phyloP scores from a whole-genome alignment of 1,284 basidiomycete genomes.

The Cerrena zonata region DNA sequence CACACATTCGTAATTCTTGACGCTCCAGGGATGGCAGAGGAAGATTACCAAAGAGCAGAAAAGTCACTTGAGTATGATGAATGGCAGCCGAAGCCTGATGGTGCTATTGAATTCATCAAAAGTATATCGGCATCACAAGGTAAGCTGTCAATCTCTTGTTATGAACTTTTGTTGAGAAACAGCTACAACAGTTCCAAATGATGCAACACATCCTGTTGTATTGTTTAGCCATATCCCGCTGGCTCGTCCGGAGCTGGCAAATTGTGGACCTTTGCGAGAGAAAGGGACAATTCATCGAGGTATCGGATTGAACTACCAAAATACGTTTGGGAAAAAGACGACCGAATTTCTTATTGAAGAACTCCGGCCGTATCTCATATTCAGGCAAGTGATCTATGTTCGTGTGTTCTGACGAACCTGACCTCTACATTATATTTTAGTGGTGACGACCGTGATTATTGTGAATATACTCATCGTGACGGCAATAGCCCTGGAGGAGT shows the following conservation, averaged over 20 bases:
- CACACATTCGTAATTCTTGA: conserved; percentile 74
- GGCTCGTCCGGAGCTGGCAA: conserved; percentile 59
- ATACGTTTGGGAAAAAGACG: conserved; percentile 68
- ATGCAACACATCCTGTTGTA: conserved; percentile 43
- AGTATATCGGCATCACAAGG: conserved; percentile 39
- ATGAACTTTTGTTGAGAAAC: no score
- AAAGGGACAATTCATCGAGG: conserved; percentile 67
- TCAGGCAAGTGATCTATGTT: conserved; percentile 48
- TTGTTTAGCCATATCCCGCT: conserved; percentile 82
- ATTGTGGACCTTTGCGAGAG: conserved; percentile 75
- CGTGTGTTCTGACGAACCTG: not conserved
- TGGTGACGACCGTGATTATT: conserved; percentile 87
- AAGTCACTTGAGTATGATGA: conserved; percentile 44
- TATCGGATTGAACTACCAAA: conserved; percentile 78
- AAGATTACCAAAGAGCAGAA: conserved; percentile 66
- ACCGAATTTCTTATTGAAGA: conserved; percentile 64
- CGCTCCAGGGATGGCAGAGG: conserved; percentile 73
- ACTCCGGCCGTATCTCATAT: conserved; percentile 61
- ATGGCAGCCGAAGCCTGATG: conserved; percentile 56
- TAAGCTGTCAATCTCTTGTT: conserved; percentile 23
- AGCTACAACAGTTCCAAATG: conserved; percentile 16
- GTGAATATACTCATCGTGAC: conserved; percentile 45
- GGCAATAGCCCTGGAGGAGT: conserved; percentile 17
- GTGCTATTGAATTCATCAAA: conserved; percentile 70
- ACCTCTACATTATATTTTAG: conserved; percentile 32